Percentiles rank a stretch among this genome's conserved stretches.
phyloP scores from a whole-genome alignment of 2,329 filamentous ascomycete genomes.

The Sclerotinia nivalis region DNA sequence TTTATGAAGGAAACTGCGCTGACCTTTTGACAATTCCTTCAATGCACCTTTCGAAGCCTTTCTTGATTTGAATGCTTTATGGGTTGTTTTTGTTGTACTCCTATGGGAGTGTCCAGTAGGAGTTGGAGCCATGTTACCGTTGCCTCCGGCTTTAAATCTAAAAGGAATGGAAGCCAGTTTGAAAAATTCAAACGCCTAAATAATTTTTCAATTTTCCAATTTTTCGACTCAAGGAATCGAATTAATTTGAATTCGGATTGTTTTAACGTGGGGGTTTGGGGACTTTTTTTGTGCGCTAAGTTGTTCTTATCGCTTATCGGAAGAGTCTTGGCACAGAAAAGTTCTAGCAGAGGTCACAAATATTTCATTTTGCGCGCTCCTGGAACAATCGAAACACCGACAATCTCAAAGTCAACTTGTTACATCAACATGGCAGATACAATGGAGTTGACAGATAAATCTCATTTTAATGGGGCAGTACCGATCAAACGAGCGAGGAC shows the following conservation, averaged over 20 bases:
- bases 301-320: constrained; percentile 25
- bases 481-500: constrained; percentile 52
- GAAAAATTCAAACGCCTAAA: constrained; percentile 31
- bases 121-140: constrained; percentile 69
- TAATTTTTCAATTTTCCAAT: constrained; percentile 14
- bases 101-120: constrained; percentile 79
- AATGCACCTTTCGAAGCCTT: constrained; percentile 86
- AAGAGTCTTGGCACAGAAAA: constrained; percentile 18
- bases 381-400: not conserved
- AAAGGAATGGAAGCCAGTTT: constrained; percentile 74
- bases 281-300: constrained; percentile 27
- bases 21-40: constrained; percentile 83
- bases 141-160: constrained; percentile 78
- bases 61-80: constrained; percentile 91
- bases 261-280: constrained; percentile 18
- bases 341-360: constrained; percentile 15
- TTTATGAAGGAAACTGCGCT: constrained; percentile 20
- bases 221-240: not conserved
- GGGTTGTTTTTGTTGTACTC: constrained; percentile 82
- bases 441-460: constrained; percentile 26
- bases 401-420: not conserved
- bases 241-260: constrained; percentile 16
- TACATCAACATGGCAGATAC: constrained; percentile 27
- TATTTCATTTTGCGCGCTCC: constrained; percentile 12
- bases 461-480: constrained; percentile 54